Base-by-base conservation (phyloP, 495 filamentous ascomycete genomes). In the Penicillium turbatum region DNA sequence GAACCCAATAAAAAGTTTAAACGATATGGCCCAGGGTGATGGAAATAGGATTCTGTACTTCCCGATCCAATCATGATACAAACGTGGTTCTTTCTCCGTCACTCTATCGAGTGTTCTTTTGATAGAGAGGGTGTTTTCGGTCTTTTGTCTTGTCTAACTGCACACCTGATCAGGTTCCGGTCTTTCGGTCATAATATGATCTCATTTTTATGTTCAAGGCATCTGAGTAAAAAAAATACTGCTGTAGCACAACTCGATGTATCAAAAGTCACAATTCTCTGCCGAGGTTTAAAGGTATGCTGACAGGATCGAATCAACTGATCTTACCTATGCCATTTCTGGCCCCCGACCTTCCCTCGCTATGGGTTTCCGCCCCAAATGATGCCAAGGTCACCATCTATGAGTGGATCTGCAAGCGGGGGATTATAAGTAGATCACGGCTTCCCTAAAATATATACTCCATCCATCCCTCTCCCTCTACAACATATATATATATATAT, bases 1-100 rank as follows among this genome's bases (percentile, higher is more conserved):
- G 61, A 66, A 61, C 57, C 60, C 59, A 65, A 65, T 60, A 67
- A 71, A 71, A 69, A 69, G 61, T 65, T 67, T 63, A 60, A 65
- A 68, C 55, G 61, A 56, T 57, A 65, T 51, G 61, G 57, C 60
- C 63, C 57, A 51, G 60, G 59, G 30, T 51, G 52, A 62, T 57
- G 59, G 60, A 59, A 53, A 58, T 61, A 54, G 60, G 55, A 59
- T 59, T 60, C 55, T 64, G 63, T 66, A 66, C 57, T 63, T 43
- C 55, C 55, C 55, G 57, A 56, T 65, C 60, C 60, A 54, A 56
- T 66, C 63, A 66, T 66, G 63, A 65, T 65, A 60, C 61, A 63
- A 57, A 55, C 53, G 54, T 65, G 60, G 63, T 64, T 66, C 55
- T 60, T 66, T 56, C 54, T 61, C 55, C 50, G 30, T 59, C 52